Percentiles rank a stretch among this genome's conserved stretches.
Conservation (phyloP, 345 rosid species). For the Ricinus communis region DNA sequence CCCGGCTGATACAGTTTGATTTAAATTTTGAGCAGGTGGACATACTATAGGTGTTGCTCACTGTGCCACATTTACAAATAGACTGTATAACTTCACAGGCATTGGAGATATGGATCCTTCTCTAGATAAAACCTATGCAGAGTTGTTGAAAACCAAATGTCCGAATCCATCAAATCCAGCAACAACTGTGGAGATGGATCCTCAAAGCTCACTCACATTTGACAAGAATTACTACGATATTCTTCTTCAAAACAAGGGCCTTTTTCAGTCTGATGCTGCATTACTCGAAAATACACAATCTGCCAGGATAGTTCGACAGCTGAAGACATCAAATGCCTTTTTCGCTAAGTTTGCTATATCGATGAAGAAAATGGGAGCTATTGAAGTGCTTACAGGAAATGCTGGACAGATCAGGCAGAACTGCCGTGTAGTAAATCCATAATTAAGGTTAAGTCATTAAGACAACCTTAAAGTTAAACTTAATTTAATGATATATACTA, state of each 20-base stretch:
- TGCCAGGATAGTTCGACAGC: not conserved
- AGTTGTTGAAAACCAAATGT: conserved; percentile 46
- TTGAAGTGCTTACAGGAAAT: conserved; percentile 38
- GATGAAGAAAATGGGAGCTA: conserved; percentile 56
- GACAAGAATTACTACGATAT: conserved; percentile 45
- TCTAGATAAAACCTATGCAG: conserved; percentile 40
- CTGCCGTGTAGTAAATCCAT: conserved; percentile 38
- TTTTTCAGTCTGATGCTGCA: conserved; percentile 66
- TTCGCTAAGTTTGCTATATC: conserved; percentile 51
- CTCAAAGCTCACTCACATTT: conserved; percentile 38
- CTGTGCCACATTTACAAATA: conserved; percentile 41
- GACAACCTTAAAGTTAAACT: no score
- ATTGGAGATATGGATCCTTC: conserved; percentile 55
- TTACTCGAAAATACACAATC: conserved; percentile 28
- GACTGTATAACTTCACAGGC: conserved; percentile 66
- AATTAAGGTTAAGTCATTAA: no score
- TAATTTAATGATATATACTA: no score
- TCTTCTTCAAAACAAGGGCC: conserved; percentile 45
- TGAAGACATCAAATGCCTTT: conserved; percentile 18
- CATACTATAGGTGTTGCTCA: conserved; percentile 64
- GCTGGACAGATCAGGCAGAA: conserved; percentile 57
- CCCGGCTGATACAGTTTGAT: no score
- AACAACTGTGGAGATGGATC: conserved; percentile 56
- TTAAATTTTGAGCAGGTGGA: conserved; percentile 36
- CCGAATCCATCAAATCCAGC: conserved; percentile 22